phyloP scores from a whole-genome alignment of 305 asterid species.

The Fraxinus greggii region DNA sequence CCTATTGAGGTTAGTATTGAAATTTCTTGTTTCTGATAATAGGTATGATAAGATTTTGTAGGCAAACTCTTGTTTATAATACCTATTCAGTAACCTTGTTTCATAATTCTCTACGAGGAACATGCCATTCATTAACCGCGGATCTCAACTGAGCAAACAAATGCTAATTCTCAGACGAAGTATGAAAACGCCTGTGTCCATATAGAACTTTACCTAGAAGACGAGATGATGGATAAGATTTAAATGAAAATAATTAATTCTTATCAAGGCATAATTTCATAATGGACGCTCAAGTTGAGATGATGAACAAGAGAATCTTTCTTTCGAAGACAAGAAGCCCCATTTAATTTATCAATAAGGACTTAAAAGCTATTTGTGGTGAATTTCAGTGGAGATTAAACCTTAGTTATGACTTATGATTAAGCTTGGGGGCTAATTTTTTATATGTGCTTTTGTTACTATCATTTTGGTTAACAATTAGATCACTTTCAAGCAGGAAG shows the following conservation, averaged over 20 bases:
- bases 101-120: not conserved
- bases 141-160: not conserved
- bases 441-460: not conserved
- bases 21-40: not conserved
- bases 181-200: not conserved
- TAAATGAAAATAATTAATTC: not conserved
- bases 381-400: not conserved
- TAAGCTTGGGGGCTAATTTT: not conserved
- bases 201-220: not conserved
- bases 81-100: not conserved
- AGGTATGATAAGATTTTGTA: not conserved
- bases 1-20: slow-evolving; percentile 53
- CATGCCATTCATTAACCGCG: not conserved
- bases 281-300: not conserved
- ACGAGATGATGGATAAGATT: not conserved
- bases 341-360: not conserved
- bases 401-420: not conserved
- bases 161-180: not conserved
- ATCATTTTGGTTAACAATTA: not conserved
- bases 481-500: not conserved
- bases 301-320: not conserved
- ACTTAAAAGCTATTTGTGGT: not conserved
- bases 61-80: not conserved
- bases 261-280: not conserved
- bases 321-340: not conserved